Percentiles rank a stretch among this genome's conserved stretches.
Conservation (phyloP, 176 grass and related monocot genomes). For the Lolium multiflorum region DNA sequence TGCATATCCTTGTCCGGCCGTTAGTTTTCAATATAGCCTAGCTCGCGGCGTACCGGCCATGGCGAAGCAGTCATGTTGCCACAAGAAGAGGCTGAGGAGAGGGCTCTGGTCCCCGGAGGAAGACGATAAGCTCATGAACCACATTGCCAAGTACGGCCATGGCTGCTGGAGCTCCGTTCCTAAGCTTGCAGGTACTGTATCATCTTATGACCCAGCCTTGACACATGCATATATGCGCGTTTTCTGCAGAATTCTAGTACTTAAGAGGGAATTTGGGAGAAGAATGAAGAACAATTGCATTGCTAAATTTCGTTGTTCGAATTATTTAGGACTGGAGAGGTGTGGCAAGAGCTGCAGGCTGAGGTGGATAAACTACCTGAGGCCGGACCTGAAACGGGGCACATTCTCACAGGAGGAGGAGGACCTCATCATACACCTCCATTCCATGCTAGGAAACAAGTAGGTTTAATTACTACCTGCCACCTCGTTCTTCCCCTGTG, state of each 20-base stretch:
- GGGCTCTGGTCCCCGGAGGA: constrained; percentile 80
- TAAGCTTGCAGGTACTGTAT: constrained; percentile 68
- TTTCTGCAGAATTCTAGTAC: too few relatives aligned
- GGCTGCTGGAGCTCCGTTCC: constrained; percentile 83
- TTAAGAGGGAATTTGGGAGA: background rate
- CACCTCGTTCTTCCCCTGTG: too few relatives aligned
- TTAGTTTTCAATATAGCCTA: background rate
- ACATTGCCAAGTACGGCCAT: constrained; percentile 75
- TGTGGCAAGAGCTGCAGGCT: constrained; percentile 85
- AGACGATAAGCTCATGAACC: constrained; percentile 81
- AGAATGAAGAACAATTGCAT: background rate
- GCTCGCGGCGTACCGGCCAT: constrained; percentile 39
- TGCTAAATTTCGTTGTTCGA: background rate
- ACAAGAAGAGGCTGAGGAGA: constrained; percentile 80
- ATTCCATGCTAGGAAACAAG: constrained; percentile 81
- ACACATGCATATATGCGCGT: too few relatives aligned
- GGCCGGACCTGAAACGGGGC: constrained; percentile 80
- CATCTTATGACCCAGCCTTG: too few relatives aligned
- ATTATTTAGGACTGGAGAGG: constrained; percentile 62
- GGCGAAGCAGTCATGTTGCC: constrained; percentile 68
- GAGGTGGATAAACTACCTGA: constrained; percentile 90
- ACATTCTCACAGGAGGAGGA: constrained; percentile 82
- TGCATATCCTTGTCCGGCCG: constrained; percentile 4
- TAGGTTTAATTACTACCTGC: background rate
- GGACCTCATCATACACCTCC: constrained; percentile 74